A percentile compares a stretch with the other conserved stretches of the same genome.
phyloP scores from a whole-genome alignment of 306 rosid genomes.

The Cicer arietinum region DNA sequence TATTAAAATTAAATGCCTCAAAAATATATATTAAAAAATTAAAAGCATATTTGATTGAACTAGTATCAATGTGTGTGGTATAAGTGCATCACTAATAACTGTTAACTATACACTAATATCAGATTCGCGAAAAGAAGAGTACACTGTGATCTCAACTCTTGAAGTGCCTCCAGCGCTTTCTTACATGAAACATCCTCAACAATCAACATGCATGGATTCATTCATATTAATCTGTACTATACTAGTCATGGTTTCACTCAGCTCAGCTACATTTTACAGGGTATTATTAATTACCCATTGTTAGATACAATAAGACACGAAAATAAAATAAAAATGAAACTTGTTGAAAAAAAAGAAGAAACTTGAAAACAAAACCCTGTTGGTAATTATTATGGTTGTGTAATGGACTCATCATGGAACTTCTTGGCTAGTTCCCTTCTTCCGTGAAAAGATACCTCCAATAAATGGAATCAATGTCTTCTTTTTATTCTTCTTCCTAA shows the following conservation, averaged over 20 bases:
- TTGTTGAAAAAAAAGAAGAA: background rate
- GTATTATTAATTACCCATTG: constrained; percentile 10
- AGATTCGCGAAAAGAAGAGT: too few relatives aligned
- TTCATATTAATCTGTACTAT: background rate
- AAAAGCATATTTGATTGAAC: too few relatives aligned
- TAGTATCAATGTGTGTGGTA: too few relatives aligned
- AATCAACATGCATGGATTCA: constrained; percentile 1
- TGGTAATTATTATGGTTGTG: constrained; percentile 40
- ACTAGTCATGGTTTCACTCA: background rate
- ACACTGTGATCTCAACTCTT: too few relatives aligned
- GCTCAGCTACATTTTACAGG: background rate
- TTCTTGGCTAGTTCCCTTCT: constrained; percentile 57
- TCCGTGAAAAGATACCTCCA: constrained; percentile 72
- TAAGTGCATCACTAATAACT: too few relatives aligned
- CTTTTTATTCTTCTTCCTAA: constrained; percentile 77
- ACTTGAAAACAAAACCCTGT: constrained; percentile 16
- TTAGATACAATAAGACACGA: constrained; percentile 25
- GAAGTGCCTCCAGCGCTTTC: too few relatives aligned
- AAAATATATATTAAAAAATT: too few relatives aligned
- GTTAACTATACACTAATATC: too few relatives aligned
- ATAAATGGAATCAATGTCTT: constrained; percentile 69
- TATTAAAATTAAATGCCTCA: too few relatives aligned
- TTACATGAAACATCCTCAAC: background rate
- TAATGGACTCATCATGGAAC: constrained; percentile 48
- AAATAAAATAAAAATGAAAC: background rate